Evolutionary conservation across 176 grass and related monocot species (phyloP).

Genomic region (Lolium multiflorum): DNA sequence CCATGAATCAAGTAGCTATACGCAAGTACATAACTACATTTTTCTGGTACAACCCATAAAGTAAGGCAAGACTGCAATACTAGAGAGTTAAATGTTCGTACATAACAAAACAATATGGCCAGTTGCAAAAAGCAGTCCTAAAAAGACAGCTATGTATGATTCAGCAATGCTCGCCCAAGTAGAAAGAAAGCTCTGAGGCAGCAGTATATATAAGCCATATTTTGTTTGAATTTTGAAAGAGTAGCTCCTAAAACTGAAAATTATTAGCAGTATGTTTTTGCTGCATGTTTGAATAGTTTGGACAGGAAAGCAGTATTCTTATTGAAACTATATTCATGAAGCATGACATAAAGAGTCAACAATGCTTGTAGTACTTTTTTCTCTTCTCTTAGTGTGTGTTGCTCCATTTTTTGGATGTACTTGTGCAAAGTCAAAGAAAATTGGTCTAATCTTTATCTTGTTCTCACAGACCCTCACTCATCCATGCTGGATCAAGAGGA

Average conservation of each 20-base stretch:
- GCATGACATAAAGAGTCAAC: background rate
- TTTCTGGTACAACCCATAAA: background rate
- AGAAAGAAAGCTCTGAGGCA: background rate
- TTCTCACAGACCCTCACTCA: conserved; percentile 50
- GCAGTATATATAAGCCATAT: background rate
- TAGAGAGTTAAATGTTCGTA: conserved; percentile 3
- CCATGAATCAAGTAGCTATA: background rate
- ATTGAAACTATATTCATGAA: background rate
- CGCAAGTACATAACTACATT: background rate
- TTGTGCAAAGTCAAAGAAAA: conserved; percentile 31
- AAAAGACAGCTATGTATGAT: background rate
- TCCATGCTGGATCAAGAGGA: conserved; percentile 56
- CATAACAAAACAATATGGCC: conserved; percentile 8
- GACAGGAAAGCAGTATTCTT: conserved; percentile 1
- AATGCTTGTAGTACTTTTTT: background rate
- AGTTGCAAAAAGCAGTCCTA: conserved; percentile 2
- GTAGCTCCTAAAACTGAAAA: conserved; percentile 17
- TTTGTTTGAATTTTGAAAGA: background rate
- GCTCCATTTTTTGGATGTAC: background rate
- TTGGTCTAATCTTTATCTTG: conserved; percentile 33
- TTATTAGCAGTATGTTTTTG: conserved; percentile 24
- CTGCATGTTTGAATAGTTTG: conserved; percentile 26
- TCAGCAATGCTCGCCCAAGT: conserved; percentile 2
- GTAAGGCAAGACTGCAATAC: background rate
- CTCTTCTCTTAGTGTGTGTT: conserved; percentile 12